Evolutionary conservation across 208 protist species (phyloP), one percentile per base, ranked within the genome.

Genomic region (Trypanosoma brucei): DNA sequence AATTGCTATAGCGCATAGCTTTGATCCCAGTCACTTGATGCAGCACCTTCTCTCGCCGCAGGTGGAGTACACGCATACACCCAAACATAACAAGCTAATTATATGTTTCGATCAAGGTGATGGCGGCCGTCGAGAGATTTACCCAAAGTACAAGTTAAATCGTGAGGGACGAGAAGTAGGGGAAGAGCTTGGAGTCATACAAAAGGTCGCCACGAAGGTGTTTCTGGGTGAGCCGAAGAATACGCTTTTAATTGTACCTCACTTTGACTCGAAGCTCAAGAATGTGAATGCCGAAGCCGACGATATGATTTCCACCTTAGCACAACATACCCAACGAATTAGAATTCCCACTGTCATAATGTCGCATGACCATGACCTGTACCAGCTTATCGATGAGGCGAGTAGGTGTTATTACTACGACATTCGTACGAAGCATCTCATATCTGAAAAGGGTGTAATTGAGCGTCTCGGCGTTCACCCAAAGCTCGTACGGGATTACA

Each of bases 101-200:
- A 68, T 93, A 14, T 95, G 78, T 67, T 95, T 95, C 64, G 89
- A 95, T 59, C 79, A 93, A n/a, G 89, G 89, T 9, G 89, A 95
- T 69, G 89, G 89, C n/a, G 89, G 89, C 7, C 79, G 89, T 22
- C 65, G 80, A 3, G 70, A 82, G 40, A 63, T 95, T 7, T 95
- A 84, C 72, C 55, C 76, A 0, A 70, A 83, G 42, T 95, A 95
- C 72, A 95, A 95, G 55, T 76, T 76, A 58, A 91, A 91, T 58
- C 74, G 90, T 7, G 35, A 55, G 1, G 40, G 65, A 3, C 70
- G 77, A 4, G 70, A 82, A 51, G 56, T 70, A 11, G 69, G 61
- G 33, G 64, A 76, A 13, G 79, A 91, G 74, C 72, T 95, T 34
- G 37, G 63, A 36, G 42, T 92, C 33, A 92, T 95, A 49, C 76